Percentiles rank a stretch among this genome's conserved stretches.
These are phyloP conservation scores for Alternaria metachromatica DNA, from an alignment of 2,329 filamentous ascomycete species.

Conservation along the genomic window DNA sequence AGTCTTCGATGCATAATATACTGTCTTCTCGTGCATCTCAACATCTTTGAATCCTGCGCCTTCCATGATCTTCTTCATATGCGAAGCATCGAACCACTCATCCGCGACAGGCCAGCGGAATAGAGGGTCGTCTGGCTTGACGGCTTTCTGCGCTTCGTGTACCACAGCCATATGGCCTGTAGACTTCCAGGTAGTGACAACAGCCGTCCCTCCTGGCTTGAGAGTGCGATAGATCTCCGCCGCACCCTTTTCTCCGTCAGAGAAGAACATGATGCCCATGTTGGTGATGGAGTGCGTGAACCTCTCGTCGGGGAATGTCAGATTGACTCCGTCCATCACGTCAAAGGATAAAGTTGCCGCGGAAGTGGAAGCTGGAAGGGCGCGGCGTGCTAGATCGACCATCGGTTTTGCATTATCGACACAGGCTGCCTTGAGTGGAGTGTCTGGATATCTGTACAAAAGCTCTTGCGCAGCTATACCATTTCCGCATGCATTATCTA, in stretches of 20 bases:
- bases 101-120: conserved; percentile 19
- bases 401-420: conserved; percentile 15
- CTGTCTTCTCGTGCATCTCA: conserved; percentile 4
- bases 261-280: conserved; percentile 48
- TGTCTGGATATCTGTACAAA: conserved; percentile 5
- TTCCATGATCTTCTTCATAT: conserved; percentile 7
- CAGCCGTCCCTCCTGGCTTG: conserved; percentile 43
- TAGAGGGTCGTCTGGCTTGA: conserved; percentile 5
- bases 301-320: conserved; percentile 29
- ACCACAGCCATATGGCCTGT: conserved; percentile 3
- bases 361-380: not conserved
- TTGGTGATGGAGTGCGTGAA: conserved; percentile 51
- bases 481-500: conserved; percentile 37
- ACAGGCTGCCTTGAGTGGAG: conserved; percentile 10
- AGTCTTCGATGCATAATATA: conserved; percentile 13
- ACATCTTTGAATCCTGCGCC: conserved; percentile 15
- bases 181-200: conserved; percentile 34
- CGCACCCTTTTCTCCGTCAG: conserved; percentile 27
- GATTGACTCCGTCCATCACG: conserved; percentile 10
- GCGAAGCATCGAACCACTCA: conserved; percentile 13
- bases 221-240: conserved; percentile 48
- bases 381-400: conserved; percentile 12
- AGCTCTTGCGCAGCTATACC: conserved; percentile 30
- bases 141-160: conserved; percentile 10
- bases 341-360: not conserved